Evolutionary conservation across 768 basidiomycete genomes (phyloP), one percentile per base, ranked within the genome.

Genomic region (Leccinum arenicola): DNA sequence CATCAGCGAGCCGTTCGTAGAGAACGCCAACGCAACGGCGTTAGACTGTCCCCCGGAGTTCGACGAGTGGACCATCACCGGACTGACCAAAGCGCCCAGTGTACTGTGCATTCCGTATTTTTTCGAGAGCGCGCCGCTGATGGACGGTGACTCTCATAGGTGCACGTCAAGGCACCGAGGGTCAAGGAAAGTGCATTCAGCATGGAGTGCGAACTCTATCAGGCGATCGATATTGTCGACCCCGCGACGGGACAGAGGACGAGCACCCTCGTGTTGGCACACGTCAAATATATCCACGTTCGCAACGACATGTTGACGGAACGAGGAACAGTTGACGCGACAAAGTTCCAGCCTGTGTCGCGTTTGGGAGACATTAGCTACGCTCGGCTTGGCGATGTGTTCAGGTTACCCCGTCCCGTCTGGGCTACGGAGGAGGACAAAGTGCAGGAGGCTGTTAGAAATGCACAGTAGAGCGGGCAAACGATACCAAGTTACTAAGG

Each of bases 1-100:
- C 66, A 85, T 86, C 65, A 82, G 81, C 43, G 83, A 84, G 62
- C 74, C 78, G 2, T 80, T 73, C 48, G 36, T 75, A 2, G 72
- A 80, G 55, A 66, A 72, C 7, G 80, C 79, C 0, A 77, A 79
- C 60, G 65, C 64, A 19, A 67, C 74, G 1, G 56, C 75, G 11
- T 63, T 79, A 15, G 75, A 81, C 29, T 65, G 77, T 4, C 79
- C 80, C 3, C 56, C 65, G 1, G 48, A 49, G 48, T 49, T 49
- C 15, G 23, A 49, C 15, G 48, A 49, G 14, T 49, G 48, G 48
- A 14, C 66, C 14, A 57, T 77, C 40, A 75, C 71, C 21, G 79
- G 80, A n/a, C 63, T 80, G 49, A 80, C 79, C 17, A 76, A 71
- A 60, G 76, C 56, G 17, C 65, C 66, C 25, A 64, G 62, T 14